Evolutionary conservation across 306 rosid genomes (phyloP).

Genomic region (Vigna hirtella): DNA sequence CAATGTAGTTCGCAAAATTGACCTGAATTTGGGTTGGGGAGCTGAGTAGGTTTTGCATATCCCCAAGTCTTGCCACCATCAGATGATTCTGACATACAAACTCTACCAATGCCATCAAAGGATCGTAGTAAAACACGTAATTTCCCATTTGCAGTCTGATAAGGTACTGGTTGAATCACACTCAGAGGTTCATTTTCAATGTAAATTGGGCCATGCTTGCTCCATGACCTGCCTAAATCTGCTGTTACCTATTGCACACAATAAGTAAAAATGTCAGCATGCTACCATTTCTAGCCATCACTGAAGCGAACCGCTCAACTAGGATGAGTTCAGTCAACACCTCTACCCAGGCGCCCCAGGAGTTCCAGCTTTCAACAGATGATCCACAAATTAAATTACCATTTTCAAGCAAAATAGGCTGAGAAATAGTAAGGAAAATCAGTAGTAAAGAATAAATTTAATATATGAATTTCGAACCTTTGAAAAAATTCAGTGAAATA

Average conservation of each 20-base stretch:
- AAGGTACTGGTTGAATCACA: constrained; percentile 97
- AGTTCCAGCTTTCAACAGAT: constrained; percentile 98
- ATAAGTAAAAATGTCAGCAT: constrained; percentile 43
- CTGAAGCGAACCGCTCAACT: constrained; percentile 24
- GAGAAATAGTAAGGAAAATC: constrained; percentile 41
- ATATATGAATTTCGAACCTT: constrained; percentile 8
- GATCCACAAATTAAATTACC: constrained; percentile 87
- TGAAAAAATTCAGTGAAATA: constrained; percentile 10
- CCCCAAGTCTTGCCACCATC: constrained; percentile 89
- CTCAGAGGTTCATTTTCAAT: constrained; percentile 68
- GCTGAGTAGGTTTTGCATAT: constrained; percentile 69
- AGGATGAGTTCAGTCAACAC: constrained; percentile 49
- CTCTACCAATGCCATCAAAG: constrained; percentile 63
- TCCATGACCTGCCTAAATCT: constrained; percentile 79
- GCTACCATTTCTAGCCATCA: constrained; percentile 34
- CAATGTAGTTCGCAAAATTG: constrained; percentile 33
- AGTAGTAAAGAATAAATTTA: constrained; percentile 15
- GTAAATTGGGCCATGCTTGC: constrained; percentile 87
- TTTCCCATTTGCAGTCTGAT: constrained; percentile 72
- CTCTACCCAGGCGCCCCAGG: constrained; percentile 99
- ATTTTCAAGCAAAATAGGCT: constrained; percentile 93
- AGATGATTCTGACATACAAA: constrained; percentile 80
- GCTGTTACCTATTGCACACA: constrained; percentile 63
- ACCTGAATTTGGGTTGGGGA: constrained; percentile 99
- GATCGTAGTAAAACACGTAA: constrained; percentile 84